Conservation (phyloP, 2,329 filamentous ascomycete species). For the Aspergillus niger region DNA sequence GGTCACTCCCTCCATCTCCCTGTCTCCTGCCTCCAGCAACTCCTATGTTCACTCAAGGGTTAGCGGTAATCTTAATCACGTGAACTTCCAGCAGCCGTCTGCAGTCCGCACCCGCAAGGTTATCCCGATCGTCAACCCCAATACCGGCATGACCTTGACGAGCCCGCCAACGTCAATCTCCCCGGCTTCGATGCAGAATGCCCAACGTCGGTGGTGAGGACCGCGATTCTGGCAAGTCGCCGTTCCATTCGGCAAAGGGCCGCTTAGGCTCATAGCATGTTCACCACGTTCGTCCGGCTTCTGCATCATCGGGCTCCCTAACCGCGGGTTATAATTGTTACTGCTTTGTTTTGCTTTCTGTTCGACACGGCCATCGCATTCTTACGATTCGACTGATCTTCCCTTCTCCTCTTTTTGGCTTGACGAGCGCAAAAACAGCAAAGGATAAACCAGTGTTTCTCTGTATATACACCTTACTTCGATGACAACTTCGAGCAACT, state of each 20-base stretch:
- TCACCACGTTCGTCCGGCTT: conserved; percentile 33
- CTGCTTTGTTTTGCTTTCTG: conserved; percentile 30
- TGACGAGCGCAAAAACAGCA: conserved; percentile 29
- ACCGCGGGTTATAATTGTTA: conserved; percentile 40
- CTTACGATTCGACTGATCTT: conserved; percentile 31
- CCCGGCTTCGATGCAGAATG: conserved; percentile 62
- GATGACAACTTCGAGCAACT: conserved; percentile 39
- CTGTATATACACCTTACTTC: conserved; percentile 39
- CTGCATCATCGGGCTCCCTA: conserved; percentile 42
- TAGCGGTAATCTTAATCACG: conserved; percentile 66
- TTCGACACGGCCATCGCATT: conserved; percentile 33
- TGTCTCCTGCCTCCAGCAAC: conserved; percentile 63
- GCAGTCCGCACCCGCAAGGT: conserved; percentile 89
- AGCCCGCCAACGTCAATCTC: conserved; percentile 79
- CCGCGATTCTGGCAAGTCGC: conserved; percentile 24
- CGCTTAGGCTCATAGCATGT: conserved; percentile 35
- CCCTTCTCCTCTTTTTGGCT: conserved; percentile 20
- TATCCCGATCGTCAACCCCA: conserved; percentile 96
- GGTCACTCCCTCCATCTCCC: conserved; percentile 70
- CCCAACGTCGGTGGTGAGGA: conserved; percentile 46
- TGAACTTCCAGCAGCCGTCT: conserved; percentile 89
- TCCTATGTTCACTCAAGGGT: conserved; percentile 65
- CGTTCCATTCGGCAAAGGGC: conserved; percentile 25
- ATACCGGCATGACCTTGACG: conserved; percentile 81
- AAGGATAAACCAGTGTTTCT: conserved; percentile 34